A percentile compares a stretch with the other conserved stretches of the same genome.
Evolutionary conservation across 2,329 filamentous ascomycete genomes (phyloP).

Genomic region (Corinectria fuckeliana): DNA sequence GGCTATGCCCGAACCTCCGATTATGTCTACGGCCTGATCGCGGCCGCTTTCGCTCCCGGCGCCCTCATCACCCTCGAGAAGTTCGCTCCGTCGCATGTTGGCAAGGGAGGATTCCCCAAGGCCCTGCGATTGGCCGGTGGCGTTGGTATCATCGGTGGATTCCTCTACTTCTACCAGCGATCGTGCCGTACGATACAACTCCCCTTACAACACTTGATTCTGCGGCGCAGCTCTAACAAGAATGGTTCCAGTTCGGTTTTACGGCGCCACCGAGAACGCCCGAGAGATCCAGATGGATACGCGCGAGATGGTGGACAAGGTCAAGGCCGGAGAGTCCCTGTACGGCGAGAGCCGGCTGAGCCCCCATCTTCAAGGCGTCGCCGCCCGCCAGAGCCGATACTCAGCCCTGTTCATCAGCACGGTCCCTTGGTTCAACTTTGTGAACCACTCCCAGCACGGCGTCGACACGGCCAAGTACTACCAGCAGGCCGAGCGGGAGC

Average conservation of each 20-base stretch:
- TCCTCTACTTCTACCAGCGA: conserved; percentile 84
- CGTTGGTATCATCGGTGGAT: conserved; percentile 77
- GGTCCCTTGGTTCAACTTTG: conserved; percentile 97
- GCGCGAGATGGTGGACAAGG: conserved; percentile 96
- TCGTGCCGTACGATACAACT: conserved; percentile 69
- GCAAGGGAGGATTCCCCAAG: conserved; percentile 80
- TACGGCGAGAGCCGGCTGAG: conserved; percentile 83
- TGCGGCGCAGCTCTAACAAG: neutral
- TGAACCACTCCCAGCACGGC: conserved; percentile 94
- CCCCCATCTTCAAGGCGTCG: conserved; percentile 92
- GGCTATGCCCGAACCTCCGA: conserved; percentile 86
- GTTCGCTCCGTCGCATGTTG: conserved; percentile 83
- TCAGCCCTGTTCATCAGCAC: conserved; percentile 82
- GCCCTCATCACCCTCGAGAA: conserved; percentile 82
- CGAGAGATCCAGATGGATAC: conserved; percentile 96
- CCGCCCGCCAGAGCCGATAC: conserved; percentile 91
- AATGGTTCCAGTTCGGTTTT: conserved; percentile 79
- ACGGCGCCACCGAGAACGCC: conserved; percentile 90
- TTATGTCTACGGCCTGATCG: conserved; percentile 73
- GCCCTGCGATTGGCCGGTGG: conserved; percentile 80
- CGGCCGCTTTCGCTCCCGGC: conserved; percentile 75
- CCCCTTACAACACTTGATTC: neutral
- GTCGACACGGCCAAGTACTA: conserved; percentile 99
- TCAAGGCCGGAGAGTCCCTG: conserved; percentile 88
- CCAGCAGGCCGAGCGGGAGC: conserved; percentile 88